Evolutionary conservation across 345 rosid genomes (phyloP), one percentile per base, ranked within the genome.

Genomic region (thale cress (Arabidopsis thaliana)): DNA sequence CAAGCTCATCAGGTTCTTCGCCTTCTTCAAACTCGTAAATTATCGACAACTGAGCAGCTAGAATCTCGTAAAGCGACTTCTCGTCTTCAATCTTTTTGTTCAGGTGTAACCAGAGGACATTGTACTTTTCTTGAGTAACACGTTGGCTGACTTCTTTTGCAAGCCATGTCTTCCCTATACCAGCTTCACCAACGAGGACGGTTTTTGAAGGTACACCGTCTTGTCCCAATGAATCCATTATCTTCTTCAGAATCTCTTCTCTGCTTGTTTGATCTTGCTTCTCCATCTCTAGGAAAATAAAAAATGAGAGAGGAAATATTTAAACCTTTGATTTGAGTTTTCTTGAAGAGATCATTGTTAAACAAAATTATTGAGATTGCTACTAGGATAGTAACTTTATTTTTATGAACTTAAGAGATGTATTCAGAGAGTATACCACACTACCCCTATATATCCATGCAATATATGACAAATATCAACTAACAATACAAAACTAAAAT

Each of bases 31-130:
- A 55, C 48, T 24, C 28, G 69, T 55, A 22, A 36, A 71, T 48
- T 7, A 74, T 44, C 2, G 83, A 80, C 37, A 83, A 67, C 61
- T 89, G 87, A n/a, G 55, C 13, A 14, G 75, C 83, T 44, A 88
- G 71, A 59, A 37, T 72, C 62, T 78, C 69, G 68, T 25, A 53
- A 14, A 86, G 67, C 6, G 79, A 61, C 34, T 3, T 11, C 25
- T 46, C n/a, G 3, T 36, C 41, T 20, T 56, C 22, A 40, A 45
- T 65, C 36, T 7, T 56, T 36, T 12, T 65, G 78, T 72, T 78
- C 5, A 78, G 65, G 65, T 72, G 59, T 72, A 78, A 72, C 81
- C 81, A 78, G 69, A 59, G 49, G 72, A 72, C 78, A 48, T 0
- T 41, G 61, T 38, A 20, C 0, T 6, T 16, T 33, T 11, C 40